Base-by-base conservation (phyloP, 192 early-diverging fungal species). In the Mortierella antarctica region DNA sequence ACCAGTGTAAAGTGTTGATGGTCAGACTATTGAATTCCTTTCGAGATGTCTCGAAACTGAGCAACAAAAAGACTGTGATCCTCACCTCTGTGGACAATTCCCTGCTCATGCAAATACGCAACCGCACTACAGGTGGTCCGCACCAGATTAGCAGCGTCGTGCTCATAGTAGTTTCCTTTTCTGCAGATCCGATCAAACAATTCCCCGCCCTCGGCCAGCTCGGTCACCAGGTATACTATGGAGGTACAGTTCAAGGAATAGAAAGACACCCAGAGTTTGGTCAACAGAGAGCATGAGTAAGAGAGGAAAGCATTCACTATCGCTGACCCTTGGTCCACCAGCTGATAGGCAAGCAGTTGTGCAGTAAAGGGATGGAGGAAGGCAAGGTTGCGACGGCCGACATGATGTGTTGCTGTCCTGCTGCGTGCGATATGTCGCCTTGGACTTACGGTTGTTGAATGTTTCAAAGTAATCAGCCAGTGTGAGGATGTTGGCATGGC, bases 161-260 rank as follows among this genome's bases (percentile, higher is more conserved):
- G 64, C 82, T 99, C 98, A 67, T 85, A 87, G 57, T 93, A 93
- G 62, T 65, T 89, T 53, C 79, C 91, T 83, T 89, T 88, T 57
- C 80, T 86, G 72, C 82, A 89, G 61, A 99, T 93, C 41, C 93
- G 86, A 70, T 98, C 94, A 78, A 98, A 98, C 40, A 99, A 83
- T 82, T 99, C 98, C 23, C 97, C 97, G 44, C 98, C 98, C 9
- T 87, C 88, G 39, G 91, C 93, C 55, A 92, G 78, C 70, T 95
- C 94, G 10, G 89, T 93, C 11, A 96, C 89, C 46, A 96, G 67
- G 66, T 96, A 96, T 49, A 92, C 89, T 91, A 21, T 62, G 47
- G 20, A 57, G 41, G 15, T 9, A 23, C 39, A 40, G 42, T 3
- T 15, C 12, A 6, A 58, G 0, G 2, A 58, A 41, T 9, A 23